These are phyloP conservation scores for Eucalyptus albens DNA, from an alignment of 345 rosid genomes.

Conservation along the genomic window DNA sequence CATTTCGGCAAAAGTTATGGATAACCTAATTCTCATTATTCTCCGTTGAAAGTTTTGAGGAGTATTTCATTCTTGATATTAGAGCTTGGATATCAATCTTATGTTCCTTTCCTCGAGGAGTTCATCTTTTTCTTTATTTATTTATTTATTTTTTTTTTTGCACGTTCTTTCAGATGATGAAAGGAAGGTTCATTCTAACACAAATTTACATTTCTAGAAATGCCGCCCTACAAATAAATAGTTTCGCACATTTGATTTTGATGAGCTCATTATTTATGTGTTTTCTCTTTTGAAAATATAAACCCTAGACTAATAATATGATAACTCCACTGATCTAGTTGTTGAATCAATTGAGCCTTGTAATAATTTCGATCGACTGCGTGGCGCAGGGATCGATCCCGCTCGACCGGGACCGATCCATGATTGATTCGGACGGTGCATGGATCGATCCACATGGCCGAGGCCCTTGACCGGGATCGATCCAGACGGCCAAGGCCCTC, in stretches of 20 bases:
- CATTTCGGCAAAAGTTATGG: accelerated
- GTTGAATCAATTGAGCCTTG: no score
- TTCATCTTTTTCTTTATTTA: background rate
- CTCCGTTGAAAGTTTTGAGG: background rate
- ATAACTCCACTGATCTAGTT: no score
- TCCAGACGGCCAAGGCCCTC: no score
- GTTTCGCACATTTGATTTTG: background rate
- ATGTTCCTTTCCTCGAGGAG: background rate
- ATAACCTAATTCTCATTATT: background rate
- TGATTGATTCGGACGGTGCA: no score
- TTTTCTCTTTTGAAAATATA: background rate
- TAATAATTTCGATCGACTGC: no score
- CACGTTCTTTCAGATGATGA: background rate
- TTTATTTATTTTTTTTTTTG: no score
- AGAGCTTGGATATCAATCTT: background rate
- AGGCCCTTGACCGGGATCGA: no score
- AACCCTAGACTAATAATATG: no score
- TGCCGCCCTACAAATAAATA: background rate
- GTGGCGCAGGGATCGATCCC: no score
- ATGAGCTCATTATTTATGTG: background rate
- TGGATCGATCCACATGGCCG: no score
- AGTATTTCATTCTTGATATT: background rate
- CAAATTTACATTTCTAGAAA: background rate
- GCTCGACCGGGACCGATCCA: no score
- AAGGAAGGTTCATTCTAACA: background rate